Conservation (phyloP, 768 basidiomycete species). For the Suillus variegatus region DNA sequence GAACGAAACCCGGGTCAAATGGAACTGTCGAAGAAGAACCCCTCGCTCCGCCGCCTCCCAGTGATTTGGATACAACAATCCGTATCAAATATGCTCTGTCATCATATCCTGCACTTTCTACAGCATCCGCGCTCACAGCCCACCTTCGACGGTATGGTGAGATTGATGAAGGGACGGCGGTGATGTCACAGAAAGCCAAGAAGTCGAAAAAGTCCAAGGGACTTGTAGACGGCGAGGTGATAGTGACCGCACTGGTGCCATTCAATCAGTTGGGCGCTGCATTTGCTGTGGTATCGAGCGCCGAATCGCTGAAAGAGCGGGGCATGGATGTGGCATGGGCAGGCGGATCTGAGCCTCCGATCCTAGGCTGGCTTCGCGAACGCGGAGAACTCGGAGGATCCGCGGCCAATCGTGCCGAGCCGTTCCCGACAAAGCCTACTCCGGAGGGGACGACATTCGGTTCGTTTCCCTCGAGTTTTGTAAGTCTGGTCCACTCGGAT, state of each 20-base stretch:
- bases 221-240: conserved; percentile 44
- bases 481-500: conserved; percentile 39
- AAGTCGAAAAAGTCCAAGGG: conserved; percentile 40
- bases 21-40: conserved; percentile 39
- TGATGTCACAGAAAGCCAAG: conserved; percentile 63
- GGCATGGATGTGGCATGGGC: conserved; percentile 76
- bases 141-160: conserved; percentile 64
- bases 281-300: conserved; percentile 70
- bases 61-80: conserved; percentile 75
- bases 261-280: conserved; percentile 78
- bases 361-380: conserved; percentile 72
- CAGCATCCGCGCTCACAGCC: conserved; percentile 21
- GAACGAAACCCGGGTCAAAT: conserved; percentile 29
- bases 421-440: conserved; percentile 23
- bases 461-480: conserved; percentile 50
- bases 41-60: conserved; percentile 56
- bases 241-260: conserved; percentile 70
- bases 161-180: conserved; percentile 63
- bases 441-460: conserved; percentile 44
- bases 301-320: conserved; percentile 52
- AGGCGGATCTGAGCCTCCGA: conserved; percentile 67
- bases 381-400: conserved; percentile 57
- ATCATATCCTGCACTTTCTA: conserved; percentile 40
- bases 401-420: conserved; percentile 13
- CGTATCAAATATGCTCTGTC: conserved; percentile 69